A percentile compares a stretch with the other conserved stretches of the same genome.
phyloP scores from a whole-genome alignment of 805 yeast species.

The Hanseniaspora lindneri region DNA sequence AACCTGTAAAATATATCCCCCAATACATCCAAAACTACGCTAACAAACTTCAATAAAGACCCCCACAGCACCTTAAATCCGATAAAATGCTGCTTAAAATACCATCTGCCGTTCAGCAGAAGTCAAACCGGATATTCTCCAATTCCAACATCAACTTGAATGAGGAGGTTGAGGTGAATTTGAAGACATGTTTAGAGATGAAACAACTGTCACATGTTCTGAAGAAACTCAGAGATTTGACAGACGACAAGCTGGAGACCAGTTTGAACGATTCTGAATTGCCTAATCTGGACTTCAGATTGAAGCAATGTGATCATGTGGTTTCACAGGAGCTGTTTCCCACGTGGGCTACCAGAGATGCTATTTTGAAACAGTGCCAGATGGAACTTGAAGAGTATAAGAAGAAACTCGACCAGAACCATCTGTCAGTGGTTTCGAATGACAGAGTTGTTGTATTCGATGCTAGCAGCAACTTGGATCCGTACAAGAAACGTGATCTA shows the following conservation, averaged over 20 bases:
- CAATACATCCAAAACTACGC: background rate
- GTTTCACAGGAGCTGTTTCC: slow-evolving; percentile 32
- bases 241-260: slow-evolving; percentile 39
- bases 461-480: slow-evolving; percentile 33
- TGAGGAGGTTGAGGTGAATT: background rate
- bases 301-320: slow-evolving; percentile 29
- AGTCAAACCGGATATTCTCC: background rate
- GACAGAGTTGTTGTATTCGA: slow-evolving; percentile 21
- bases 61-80: background rate
- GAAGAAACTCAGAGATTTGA: slow-evolving; percentile 23
- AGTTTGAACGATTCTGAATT: slow-evolving; percentile 33
- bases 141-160: background rate
- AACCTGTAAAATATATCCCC: too few species aligned
- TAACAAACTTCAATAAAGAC: background rate
- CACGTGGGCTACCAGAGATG: slow-evolving; percentile 36
- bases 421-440: slow-evolving; percentile 20
- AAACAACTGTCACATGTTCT: slow-evolving; percentile 9
- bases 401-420: slow-evolving; percentile 25
- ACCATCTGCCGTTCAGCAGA: background rate
- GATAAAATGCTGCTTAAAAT: background rate
- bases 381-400: slow-evolving; percentile 27
- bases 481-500: slow-evolving; percentile 38
- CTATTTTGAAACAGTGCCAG: slow-evolving; percentile 35
- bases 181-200: slow-evolving; percentile 10
- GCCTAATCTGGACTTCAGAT: slow-evolving; percentile 20